Evolutionary conservation across 768 basidiomycete species (phyloP), one percentile per base, ranked within the genome.

Genomic region (Ramaria rubella): DNA sequence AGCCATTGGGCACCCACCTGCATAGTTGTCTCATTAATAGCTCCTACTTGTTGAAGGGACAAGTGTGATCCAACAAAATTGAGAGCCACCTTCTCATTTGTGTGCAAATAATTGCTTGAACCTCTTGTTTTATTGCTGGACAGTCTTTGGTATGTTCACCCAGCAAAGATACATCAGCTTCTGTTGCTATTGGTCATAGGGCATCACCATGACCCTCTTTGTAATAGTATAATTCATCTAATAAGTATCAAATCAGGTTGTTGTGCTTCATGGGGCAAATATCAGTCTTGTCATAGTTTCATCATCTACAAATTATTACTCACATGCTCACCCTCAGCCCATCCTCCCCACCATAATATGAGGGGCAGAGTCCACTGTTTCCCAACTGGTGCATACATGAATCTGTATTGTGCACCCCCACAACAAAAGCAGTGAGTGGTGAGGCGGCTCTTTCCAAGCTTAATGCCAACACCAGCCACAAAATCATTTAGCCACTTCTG

Each of bases 281-380:
- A 36, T n/a, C n/a, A n/a, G n/a, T n/a, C n/a, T n/a, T n/a, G 34
- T 36, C 15, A 8, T 36, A 36, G 7, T 36, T 36, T 7, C 8
- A 36, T 8, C 7, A 36, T 15, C 34, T 8, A 36, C 8, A 15
- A 15, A 36, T 36, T 36, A 15, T 15, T 8, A 36, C n/a, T n/a
- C 7, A 36, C 7, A 36, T 36, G 73, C 72, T 73, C 73, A 75
- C 9, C 73, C 73, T 1, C n/a, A n/a, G n/a, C n/a, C n/a, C n/a
- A n/a, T n/a, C n/a, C n/a, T n/a, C 73, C 75, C 73, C 75, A 77
- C 74, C 73, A 76, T 5, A 62, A 62, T 4, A 75, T 65, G 1
- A 42, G 60, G 9, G 52, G 60, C 21, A 77, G 58, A 0, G 71
- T 63, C 74, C 76, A 77, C 4, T 67, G 60, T 40, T 70, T 49